Evolutionary conservation across 2,329 filamentous ascomycete genomes (phyloP).

Genomic region (Beauveria medogensis): DNA sequence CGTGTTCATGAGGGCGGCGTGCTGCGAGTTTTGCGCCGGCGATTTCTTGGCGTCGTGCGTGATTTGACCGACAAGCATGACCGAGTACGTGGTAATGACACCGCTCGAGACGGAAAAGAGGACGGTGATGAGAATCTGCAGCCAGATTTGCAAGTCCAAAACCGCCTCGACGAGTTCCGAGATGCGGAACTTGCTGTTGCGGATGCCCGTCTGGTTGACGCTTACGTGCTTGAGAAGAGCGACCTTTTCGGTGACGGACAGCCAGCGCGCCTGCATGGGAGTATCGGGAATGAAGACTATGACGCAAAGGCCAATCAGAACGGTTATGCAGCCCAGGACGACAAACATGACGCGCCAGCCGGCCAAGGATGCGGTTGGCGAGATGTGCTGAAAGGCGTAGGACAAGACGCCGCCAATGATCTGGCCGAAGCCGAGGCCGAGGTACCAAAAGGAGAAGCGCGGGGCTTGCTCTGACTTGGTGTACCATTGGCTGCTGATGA

Average conservation of each 20-base stretch:
- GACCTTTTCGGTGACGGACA: slow-evolving; percentile 25
- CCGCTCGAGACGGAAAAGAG: slow-evolving; percentile 21
- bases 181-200: background rate
- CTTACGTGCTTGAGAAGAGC: slow-evolving; percentile 11
- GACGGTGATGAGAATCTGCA: slow-evolving; percentile 5
- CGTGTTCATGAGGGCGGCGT: slow-evolving; percentile 9
- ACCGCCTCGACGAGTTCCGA: slow-evolving; percentile 20
- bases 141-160: slow-evolving; percentile 12
- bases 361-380: slow-evolving; percentile 20
- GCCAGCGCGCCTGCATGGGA: slow-evolving; percentile 32
- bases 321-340: slow-evolving; percentile 33
- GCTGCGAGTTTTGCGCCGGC: slow-evolving; percentile 5
- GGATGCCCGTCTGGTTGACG: slow-evolving; percentile 12
- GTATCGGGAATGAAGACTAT: slow-evolving; percentile 38
- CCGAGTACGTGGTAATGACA: slow-evolving; percentile 16
- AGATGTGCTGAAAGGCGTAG: slow-evolving; percentile 15
- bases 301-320: slow-evolving; percentile 29
- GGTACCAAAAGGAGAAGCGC: slow-evolving; percentile 13
- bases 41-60: slow-evolving; percentile 5
- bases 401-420: slow-evolving; percentile 33
- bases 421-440: slow-evolving; percentile 11
- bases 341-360: slow-evolving; percentile 40
- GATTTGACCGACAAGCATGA: slow-evolving; percentile 6
- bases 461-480: slow-evolving; percentile 12
- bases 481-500: slow-evolving; percentile 13